These are phyloP conservation scores for Amauroascus verrucosus DNA, from an alignment of 2,329 filamentous ascomycete species.

Conservation along the genomic window DNA sequence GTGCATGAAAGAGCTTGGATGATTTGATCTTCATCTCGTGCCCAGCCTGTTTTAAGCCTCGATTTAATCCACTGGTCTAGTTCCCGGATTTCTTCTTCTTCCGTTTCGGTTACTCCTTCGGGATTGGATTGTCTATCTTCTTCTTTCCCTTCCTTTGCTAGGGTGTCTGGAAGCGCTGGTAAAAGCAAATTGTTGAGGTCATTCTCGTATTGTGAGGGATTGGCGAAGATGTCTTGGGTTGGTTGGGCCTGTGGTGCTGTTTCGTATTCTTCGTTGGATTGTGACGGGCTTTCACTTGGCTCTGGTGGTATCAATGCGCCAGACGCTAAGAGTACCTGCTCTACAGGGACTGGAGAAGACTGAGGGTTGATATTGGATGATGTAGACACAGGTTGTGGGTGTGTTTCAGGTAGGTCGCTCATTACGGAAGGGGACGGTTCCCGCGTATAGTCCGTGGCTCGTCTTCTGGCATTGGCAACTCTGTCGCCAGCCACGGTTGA, in stretches of 20 bases:
- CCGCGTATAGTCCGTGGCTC: constrained; percentile 7
- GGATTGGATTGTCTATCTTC: neutral
- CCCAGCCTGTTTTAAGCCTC: constrained; percentile 7
- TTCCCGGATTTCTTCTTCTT: constrained; percentile 15
- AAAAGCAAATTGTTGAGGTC: neutral
- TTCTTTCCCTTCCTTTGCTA: constrained; percentile 1
- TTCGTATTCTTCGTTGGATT: constrained; percentile 16
- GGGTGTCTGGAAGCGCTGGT: neutral
- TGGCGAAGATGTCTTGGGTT: constrained; percentile 3
- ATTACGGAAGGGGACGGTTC: constrained; percentile 7
- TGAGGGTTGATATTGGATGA: neutral
- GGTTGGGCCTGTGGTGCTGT: constrained; percentile 16
- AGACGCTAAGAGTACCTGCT: neutral
- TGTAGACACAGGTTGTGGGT: neutral
- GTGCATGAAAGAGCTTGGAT: constrained; percentile 31
- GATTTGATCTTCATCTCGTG: constrained; percentile 21
- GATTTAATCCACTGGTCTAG: constrained; percentile 34
- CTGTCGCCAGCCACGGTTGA: neutral
- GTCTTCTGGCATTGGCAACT: constrained; percentile 1
- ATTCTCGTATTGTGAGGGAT: neutral
- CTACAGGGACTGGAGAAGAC: neutral
- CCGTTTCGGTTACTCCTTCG: constrained; percentile 10
- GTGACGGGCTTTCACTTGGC: neutral
- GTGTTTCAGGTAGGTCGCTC: neutral
- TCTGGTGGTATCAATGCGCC: neutral